phyloP scores from a whole-genome alignment of 768 basidiomycete genomes.

The Agaricus blazei region DNA sequence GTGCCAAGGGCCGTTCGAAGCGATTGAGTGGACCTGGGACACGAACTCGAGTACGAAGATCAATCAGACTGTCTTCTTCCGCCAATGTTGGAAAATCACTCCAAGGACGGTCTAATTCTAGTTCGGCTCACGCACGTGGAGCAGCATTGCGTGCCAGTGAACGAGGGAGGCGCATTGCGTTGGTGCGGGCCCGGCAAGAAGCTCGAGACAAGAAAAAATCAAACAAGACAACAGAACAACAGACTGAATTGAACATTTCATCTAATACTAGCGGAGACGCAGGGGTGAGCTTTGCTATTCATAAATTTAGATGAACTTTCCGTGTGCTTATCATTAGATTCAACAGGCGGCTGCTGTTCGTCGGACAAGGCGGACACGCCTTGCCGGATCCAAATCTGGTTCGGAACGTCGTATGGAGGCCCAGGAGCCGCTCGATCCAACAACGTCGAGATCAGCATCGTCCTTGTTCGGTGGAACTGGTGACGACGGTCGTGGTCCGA shows the following conservation, averaged over 20 bases:
- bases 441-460: constrained; percentile 5
- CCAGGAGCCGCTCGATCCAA: constrained; percentile 32
- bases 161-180: constrained; percentile 6
- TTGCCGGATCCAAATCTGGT: constrained; percentile 49
- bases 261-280: background rate
- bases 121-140: constrained; percentile 1
- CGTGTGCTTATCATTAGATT: background rate
- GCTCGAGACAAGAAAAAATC: background rate
- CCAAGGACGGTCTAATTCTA: constrained; percentile 2
- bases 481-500: background rate
- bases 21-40: background rate
- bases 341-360: constrained; percentile 7
- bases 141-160: constrained; percentile 6
- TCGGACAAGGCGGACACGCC: constrained; percentile 29
- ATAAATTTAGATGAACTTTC: background rate
- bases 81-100: constrained; percentile 1
- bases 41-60: constrained; percentile 6
- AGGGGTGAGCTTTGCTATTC: constrained; percentile 3
- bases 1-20: constrained; percentile 9
- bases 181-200: constrained; percentile 2
- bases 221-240: background rate
- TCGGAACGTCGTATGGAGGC: constrained; percentile 44
- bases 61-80: constrained; percentile 1
- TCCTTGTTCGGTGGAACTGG: constrained; percentile 2
- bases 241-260: background rate